Conservation (phyloP, 805 yeast species). For the Priceomyces medius region DNA sequence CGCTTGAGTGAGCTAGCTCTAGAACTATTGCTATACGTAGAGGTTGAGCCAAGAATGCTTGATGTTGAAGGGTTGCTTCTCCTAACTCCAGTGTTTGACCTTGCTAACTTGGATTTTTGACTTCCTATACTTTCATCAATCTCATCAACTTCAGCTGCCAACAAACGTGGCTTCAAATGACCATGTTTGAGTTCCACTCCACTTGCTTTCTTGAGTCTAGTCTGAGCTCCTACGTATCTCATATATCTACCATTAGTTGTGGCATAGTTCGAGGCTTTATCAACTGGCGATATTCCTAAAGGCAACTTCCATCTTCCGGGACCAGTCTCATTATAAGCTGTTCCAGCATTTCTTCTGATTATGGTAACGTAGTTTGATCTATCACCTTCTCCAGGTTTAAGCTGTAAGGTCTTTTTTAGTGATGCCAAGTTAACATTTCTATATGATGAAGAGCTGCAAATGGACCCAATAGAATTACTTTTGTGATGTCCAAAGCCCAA, state of each 20-base stretch:
- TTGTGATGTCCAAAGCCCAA: constrained; percentile 16
- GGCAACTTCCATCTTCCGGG: constrained; percentile 53
- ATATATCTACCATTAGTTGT: constrained; percentile 27
- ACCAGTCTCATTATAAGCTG: constrained; percentile 47
- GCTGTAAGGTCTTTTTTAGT: constrained; percentile 32
- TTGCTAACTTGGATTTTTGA: constrained; percentile 8
- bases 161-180: constrained; percentile 58
- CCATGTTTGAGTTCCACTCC: constrained; percentile 63
- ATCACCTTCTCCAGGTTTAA: constrained; percentile 51
- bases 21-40: constrained; percentile 13
- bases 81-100: constrained; percentile 9
- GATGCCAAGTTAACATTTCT: constrained; percentile 38
- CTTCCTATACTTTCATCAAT: constrained; percentile 36
- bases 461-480: constrained; percentile 35
- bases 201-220: constrained; percentile 33
- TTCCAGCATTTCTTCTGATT: constrained; percentile 44
- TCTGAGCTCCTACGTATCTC: constrained; percentile 24
- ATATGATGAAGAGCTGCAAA: constrained; percentile 30
- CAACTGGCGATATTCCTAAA: constrained; percentile 52
- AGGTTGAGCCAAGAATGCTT: constrained; percentile 13
- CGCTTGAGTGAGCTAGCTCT: constrained; percentile 30
- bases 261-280: constrained; percentile 26
- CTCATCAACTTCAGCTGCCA: constrained; percentile 77
- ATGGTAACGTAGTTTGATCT: constrained; percentile 49
- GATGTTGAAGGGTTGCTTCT: constrained; percentile 10